Evolutionary conservation across 148 eudicot species (phyloP).

Genomic region (Chenopodium quinoa): DNA sequence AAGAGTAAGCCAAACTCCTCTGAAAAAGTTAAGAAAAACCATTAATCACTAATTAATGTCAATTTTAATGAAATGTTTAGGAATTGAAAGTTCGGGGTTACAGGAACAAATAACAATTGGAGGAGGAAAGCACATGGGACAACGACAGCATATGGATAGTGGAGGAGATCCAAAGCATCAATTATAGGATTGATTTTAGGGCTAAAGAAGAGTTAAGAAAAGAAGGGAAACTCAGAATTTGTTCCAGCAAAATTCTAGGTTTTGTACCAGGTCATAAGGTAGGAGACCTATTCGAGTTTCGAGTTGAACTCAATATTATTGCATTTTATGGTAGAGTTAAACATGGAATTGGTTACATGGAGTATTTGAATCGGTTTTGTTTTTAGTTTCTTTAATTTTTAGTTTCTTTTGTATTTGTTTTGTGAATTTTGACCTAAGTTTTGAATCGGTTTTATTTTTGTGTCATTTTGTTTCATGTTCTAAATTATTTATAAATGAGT

Average conservation of each 20-base stretch:
- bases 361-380: background rate
- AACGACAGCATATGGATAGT: constrained; percentile 22
- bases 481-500: too few relatives aligned
- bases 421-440: too few relatives aligned
- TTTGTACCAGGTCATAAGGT: constrained; percentile 38
- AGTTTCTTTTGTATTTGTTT: too few relatives aligned
- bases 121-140: constrained; percentile 22
- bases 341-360: constrained; percentile 40
- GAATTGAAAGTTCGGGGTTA: constrained; percentile 24
- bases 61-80: background rate
- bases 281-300: constrained; percentile 41
- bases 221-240: background rate
- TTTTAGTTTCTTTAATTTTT: too few relatives aligned
- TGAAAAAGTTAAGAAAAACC: background rate
- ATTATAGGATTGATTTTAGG: constrained; percentile 1
- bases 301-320: constrained; percentile 41
- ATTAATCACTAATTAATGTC: background rate
- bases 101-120: constrained; percentile 6
- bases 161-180: constrained; percentile 22
- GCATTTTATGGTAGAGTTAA: constrained; percentile 42
- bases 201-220: constrained; percentile 8
- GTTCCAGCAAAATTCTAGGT: background rate
- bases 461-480: too few relatives aligned
- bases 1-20: background rate
- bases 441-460: too few relatives aligned